A percentile compares a stretch with the other conserved stretches of the same genome.
These are phyloP conservation scores for Gillenia trifoliata DNA, from an alignment of 306 rosid species.

Conservation along the genomic window DNA sequence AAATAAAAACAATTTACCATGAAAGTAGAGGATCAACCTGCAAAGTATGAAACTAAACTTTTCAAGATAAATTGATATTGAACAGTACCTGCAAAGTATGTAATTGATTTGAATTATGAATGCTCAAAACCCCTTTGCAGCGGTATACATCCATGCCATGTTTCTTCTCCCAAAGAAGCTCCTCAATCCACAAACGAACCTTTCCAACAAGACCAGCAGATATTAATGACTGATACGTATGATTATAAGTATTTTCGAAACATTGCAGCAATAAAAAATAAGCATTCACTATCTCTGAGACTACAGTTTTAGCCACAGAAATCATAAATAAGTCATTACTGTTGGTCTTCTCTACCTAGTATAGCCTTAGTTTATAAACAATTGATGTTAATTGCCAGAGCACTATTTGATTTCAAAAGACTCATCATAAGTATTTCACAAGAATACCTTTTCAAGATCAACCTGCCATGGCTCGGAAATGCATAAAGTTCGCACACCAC, in stretches of 20 bases:
- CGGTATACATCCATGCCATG: conserved; percentile 87
- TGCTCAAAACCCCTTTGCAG: conserved; percentile 73
- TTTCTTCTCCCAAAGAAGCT: conserved; percentile 97
- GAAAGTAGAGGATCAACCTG: neutral
- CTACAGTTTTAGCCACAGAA: neutral
- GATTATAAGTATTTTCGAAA: neutral
- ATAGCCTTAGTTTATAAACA: neutral
- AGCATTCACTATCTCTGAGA: neutral
- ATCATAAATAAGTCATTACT: neutral
- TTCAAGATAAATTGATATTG: neutral
- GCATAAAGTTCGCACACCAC: conserved; percentile 82
- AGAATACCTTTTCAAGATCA: conserved; percentile 76
- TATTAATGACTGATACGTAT: neutral
- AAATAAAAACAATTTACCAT: neutral
- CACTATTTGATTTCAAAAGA: conserved; percentile 12
- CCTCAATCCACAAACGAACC: conserved; percentile 88
- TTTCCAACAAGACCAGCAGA: conserved; percentile 22
- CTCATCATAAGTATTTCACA: neutral
- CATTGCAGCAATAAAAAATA: neutral
- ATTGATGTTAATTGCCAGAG: neutral
- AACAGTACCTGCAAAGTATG: conserved; percentile 81
- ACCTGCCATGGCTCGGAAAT: conserved; percentile 44
- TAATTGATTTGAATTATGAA: conserved; percentile 61
- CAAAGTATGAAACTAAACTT: neutral
- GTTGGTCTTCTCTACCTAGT: neutral